Conservation (phyloP, 768 basidiomycete genomes). For the Panus rudis region DNA sequence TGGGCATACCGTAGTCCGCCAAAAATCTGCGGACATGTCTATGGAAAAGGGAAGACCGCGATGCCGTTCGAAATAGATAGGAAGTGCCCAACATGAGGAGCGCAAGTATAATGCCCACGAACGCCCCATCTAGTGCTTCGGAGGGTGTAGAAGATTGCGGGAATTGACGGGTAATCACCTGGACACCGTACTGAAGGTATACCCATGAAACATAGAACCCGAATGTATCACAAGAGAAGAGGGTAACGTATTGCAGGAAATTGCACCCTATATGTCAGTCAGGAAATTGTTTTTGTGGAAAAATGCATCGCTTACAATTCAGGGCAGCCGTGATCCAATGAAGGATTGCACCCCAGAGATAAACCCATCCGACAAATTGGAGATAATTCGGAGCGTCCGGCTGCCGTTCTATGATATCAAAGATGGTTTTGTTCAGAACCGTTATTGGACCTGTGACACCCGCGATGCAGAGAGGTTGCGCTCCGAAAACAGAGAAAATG, state of each 20-base stretch:
- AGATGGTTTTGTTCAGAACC: slow-evolving; percentile 88
- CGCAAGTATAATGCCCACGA: slow-evolving; percentile 67
- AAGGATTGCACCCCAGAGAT: slow-evolving; percentile 82
- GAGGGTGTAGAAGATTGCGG: slow-evolving; percentile 15
- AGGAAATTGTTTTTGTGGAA: neutral
- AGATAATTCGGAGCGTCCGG: slow-evolving; percentile 66
- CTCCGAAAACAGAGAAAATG: slow-evolving; percentile 79
- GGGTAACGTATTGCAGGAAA: slow-evolving; percentile 79
- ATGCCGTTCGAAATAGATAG: slow-evolving; percentile 65
- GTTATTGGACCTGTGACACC: slow-evolving; percentile 93
- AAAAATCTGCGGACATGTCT: slow-evolving; percentile 68
- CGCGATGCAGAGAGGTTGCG: slow-evolving; percentile 86
- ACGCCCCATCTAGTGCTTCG: slow-evolving; percentile 37
- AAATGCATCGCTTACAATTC: slow-evolving; percentile 47
- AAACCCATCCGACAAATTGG: slow-evolving; percentile 89
- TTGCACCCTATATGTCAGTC: slow-evolving; percentile 54
- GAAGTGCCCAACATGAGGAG: slow-evolving; percentile 69
- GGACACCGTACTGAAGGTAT: slow-evolving; percentile 84
- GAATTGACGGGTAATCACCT: slow-evolving; percentile 75
- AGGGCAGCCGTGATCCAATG: slow-evolving; percentile 77
- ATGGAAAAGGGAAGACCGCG: slow-evolving; percentile 62
- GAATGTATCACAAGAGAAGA: slow-evolving; percentile 89
- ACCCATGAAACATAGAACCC: slow-evolving; percentile 92
- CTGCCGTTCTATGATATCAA: slow-evolving; percentile 56
- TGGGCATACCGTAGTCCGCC: slow-evolving; percentile 88